Evolutionary conservation across 176 grass and related monocot species (phyloP).

Genomic region (Puccinellia tenuiflora): DNA sequence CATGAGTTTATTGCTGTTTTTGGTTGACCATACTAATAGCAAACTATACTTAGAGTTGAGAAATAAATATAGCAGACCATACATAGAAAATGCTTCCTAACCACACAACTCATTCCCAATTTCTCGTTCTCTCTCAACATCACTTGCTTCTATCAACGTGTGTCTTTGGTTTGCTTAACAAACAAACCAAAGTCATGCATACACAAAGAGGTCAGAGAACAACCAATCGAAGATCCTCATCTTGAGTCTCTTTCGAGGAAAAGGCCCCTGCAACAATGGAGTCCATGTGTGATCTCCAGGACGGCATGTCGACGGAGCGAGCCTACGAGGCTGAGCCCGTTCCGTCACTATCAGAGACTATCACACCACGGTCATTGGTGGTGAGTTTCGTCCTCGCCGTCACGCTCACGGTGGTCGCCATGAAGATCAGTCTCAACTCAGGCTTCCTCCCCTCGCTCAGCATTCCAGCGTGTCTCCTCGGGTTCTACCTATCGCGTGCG

Average conservation of each 20-base stretch:
- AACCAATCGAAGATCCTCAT: background rate
- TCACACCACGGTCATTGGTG: background rate
- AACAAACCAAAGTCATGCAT: conserved; percentile 13
- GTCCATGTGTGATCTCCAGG: background rate
- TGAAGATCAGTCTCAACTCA: conserved; percentile 32
- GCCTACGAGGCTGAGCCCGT: conserved; percentile 33
- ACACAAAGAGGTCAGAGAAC: background rate
- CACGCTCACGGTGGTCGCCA: conserved; percentile 16
- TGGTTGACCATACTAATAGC: background rate
- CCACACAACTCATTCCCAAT: background rate
- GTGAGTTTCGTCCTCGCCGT: conserved; percentile 15
- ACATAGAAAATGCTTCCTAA: background rate
- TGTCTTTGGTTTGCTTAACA: conserved; percentile 12
- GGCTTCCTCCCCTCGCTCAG: conserved; percentile 29
- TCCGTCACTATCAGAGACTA: background rate
- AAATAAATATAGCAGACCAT: background rate
- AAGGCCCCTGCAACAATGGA: background rate
- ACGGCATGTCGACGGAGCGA: conserved; percentile 21
- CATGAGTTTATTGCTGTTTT: background rate
- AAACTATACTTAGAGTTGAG: background rate
- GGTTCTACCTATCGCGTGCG: background rate
- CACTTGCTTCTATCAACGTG: conserved; percentile 19
- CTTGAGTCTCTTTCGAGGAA: background rate
- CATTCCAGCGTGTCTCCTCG: conserved; percentile 15
- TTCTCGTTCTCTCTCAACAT: background rate